Evolutionary conservation across 2,329 filamentous ascomycete species (phyloP).

Genomic region (Penicillium sp.): DNA sequence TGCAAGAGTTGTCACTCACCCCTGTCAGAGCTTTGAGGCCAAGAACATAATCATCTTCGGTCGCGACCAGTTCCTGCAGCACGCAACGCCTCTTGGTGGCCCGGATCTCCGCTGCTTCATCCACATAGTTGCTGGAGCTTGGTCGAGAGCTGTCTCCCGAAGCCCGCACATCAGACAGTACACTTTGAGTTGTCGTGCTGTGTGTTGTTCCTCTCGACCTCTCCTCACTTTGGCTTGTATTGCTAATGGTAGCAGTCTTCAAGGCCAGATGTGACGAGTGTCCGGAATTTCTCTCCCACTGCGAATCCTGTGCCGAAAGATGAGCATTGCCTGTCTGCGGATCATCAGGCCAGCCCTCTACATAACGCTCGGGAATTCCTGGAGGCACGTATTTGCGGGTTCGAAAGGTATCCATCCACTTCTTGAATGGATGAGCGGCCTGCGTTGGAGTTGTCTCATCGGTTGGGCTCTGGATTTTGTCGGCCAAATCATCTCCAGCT

Average conservation of each 20-base stretch:
- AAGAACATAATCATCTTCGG: conserved; percentile 84
- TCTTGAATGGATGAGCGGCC: conserved; percentile 30
- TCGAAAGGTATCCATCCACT: conserved; percentile 42
- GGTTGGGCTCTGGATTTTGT: conserved; percentile 6
- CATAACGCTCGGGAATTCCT: conserved; percentile 25
- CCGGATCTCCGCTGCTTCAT: conserved; percentile 69
- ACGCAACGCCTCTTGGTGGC: conserved; percentile 75
- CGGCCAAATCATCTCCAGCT: neutral
- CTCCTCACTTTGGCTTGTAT: conserved; percentile 69
- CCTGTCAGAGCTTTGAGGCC: conserved; percentile 85
- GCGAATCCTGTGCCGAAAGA: conserved; percentile 28
- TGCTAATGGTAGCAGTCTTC: conserved; percentile 77
- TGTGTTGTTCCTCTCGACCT: conserved; percentile 61
- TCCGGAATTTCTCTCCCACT: conserved; percentile 67
- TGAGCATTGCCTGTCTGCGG: conserved; percentile 3
- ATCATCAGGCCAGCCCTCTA: conserved; percentile 39
- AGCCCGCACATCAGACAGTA: conserved; percentile 65
- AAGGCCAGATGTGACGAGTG: conserved; percentile 80
- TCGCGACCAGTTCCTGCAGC: conserved; percentile 79
- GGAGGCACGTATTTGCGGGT: conserved; percentile 21
- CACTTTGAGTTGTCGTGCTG: conserved; percentile 54
- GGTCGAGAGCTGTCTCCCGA: conserved; percentile 59
- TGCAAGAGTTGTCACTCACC: conserved; percentile 50
- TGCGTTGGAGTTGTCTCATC: conserved; percentile 4
- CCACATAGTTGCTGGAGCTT: conserved; percentile 51